Percentiles rank a stretch among this genome's conserved stretches.
phyloP scores from a whole-genome alignment of 495 filamentous ascomycete genomes.

The Pyronema omphalodes region DNA sequence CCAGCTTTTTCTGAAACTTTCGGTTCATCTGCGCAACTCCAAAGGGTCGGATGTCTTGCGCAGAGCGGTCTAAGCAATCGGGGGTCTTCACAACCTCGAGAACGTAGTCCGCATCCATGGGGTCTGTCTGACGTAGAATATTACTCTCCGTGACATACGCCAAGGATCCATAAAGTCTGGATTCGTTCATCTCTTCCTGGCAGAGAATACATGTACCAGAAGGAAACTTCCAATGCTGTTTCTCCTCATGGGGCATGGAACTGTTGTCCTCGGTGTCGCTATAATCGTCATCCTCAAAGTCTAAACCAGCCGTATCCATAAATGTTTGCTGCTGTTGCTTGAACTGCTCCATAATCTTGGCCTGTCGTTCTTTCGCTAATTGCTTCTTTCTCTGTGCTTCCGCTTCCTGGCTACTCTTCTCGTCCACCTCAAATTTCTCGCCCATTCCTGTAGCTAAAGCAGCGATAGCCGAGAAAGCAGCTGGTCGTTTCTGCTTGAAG shows the following conservation, averaged over 20 bases:
- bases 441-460: constrained; percentile 18
- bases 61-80: constrained; percentile 60
- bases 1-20: constrained; percentile 52
- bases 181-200: constrained; percentile 86
- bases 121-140: constrained; percentile 69
- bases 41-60: constrained; percentile 66
- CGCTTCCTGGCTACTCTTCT: constrained; percentile 31
- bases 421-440: constrained; percentile 24
- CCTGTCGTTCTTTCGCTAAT: constrained; percentile 72
- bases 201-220: constrained; percentile 86
- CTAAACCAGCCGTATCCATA: constrained; percentile 53
- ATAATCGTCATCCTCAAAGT: constrained; percentile 49
- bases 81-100: constrained; percentile 65
- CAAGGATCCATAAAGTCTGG: constrained; percentile 77
- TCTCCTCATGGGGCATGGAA: constrained; percentile 47
- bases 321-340: constrained; percentile 93
- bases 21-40: constrained; percentile 78
- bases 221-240: constrained; percentile 82
- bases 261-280: constrained; percentile 50
- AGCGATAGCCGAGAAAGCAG: constrained; percentile 44
- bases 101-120: constrained; percentile 64
- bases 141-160: constrained; percentile 72
- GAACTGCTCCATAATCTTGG: constrained; percentile 88
- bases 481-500: constrained; percentile 65
- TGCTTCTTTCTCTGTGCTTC: constrained; percentile 71